Evolutionary conservation across 2,329 filamentous ascomycete species (phyloP), one percentile per base, ranked within the genome.

Genomic region (Verticillium nonalfalfae): DNA sequence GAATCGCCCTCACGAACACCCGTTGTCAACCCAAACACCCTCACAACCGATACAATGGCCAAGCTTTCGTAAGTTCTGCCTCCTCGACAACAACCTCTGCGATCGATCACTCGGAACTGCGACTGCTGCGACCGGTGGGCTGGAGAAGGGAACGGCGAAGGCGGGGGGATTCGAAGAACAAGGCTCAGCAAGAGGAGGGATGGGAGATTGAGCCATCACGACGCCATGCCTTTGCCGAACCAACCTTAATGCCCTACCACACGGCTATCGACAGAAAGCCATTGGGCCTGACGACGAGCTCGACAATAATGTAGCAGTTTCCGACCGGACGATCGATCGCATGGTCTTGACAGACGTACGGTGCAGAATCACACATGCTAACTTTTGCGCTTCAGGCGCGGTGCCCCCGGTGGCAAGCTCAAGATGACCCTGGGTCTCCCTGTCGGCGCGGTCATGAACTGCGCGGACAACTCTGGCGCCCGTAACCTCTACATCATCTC

Each of bases 401-500:
- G 90, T 90, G 90, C 92, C 86, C 90, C 93, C 77, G 95, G 95
- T 88, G 96, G 96, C 91, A 99, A 99, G 91, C 91, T 98, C 77
- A 98, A 97, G 91, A 99, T 99, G 95, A 97, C 95, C 81, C 92
- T 99, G 83, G 95, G 92, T 97, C 93, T 99, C 76, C 95, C 95
- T 83, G 93, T 97, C 80, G 95, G 95, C 82, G 95, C 95, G 78
- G 94, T 98, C 82, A 96, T 99, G 92, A 99, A 99, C 88, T 99
- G 95, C 90, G 91, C 89, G 79, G 95, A 99, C 87, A 98, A 98
- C 91, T 97, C 93, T 66, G 94, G 94, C 76, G 94, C 94, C 76
- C 93, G 93, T 74, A 98, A 98, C 85, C 86, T 99, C 70, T 99
- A 98, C 91, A 97, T 98, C 88, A 98, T 99, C 85, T 90, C 94